Evolutionary conservation across 805 yeast genomes (phyloP).

Genomic region (Saitoella complicata): DNA sequence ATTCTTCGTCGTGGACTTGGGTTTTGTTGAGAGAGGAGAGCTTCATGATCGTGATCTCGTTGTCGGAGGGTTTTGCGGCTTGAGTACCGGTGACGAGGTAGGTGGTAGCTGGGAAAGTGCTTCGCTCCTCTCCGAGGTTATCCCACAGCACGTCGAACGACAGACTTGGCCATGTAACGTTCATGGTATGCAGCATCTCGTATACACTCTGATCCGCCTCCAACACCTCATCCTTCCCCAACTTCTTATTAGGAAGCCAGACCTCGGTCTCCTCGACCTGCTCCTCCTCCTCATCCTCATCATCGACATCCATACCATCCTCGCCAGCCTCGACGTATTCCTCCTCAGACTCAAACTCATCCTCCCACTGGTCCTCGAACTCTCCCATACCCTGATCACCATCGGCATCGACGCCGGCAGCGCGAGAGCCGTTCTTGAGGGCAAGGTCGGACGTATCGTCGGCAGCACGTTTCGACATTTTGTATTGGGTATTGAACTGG

Average conservation of each 20-base stretch:
- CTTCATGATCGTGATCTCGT: slow-evolving; percentile 73
- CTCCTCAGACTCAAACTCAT: slow-evolving; percentile 24
- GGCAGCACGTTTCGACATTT: slow-evolving; percentile 10
- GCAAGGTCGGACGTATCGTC: slow-evolving; percentile 22
- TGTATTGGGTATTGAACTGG: neutral
- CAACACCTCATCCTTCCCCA: slow-evolving; percentile 88
- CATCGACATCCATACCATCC: slow-evolving; percentile 75
- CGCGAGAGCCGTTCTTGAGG: slow-evolving; percentile 17
- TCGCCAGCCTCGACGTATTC: slow-evolving; percentile 39
- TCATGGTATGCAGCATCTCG: slow-evolving; percentile 88
- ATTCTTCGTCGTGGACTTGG: slow-evolving; percentile 65
- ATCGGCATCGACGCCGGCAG: slow-evolving; percentile 5
- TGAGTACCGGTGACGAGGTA: slow-evolving; percentile 87
- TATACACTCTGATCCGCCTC: slow-evolving; percentile 95
- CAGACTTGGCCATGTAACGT: slow-evolving; percentile 93
- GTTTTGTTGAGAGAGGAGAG: slow-evolving; percentile 72
- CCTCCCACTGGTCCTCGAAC: slow-evolving; percentile 48
- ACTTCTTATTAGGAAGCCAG: slow-evolving; percentile 74
- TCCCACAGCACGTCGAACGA: slow-evolving; percentile 85
- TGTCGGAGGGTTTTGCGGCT: slow-evolving; percentile 72
- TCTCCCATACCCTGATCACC: slow-evolving; percentile 30
- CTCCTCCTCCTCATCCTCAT: slow-evolving; percentile 39
- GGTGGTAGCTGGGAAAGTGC: slow-evolving; percentile 74
- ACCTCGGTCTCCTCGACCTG: slow-evolving; percentile 30
- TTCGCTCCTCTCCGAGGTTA: slow-evolving; percentile 68